Base-by-base conservation (phyloP, 305 asterid species). In the Fraxinus ornus region DNA sequence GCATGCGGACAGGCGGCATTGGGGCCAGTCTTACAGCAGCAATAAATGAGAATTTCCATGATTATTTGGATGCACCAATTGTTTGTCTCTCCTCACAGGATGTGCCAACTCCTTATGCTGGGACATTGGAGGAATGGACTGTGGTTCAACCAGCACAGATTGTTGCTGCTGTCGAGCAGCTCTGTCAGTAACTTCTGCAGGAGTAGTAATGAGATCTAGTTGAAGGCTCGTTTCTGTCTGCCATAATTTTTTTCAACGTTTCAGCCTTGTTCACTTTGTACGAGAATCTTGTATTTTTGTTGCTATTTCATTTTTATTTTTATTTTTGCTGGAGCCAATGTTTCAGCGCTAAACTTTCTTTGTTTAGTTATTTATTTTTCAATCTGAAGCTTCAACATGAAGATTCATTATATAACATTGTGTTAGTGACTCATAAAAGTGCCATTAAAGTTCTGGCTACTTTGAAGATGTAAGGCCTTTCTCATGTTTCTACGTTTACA, bases 1-100 rank as follows among this genome's bases (percentile, higher is more conserved):
- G 97, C 87, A 93, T 93, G 97, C 88, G 97, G n/a, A 93, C 97
- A 0, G 97, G 97, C 37, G 97, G 97, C 33, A 93, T 93, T n/a
- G 97, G 97, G 35, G 97, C 97, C 9, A 93, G 97, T 28, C 92
- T 93, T 82, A 93, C 97, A 0, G 96, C 97, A 2, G 93, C 97
- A 0, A 91, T 92, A 37, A 93, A 90, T 1, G 97, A 93, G 79
- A 90, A 92, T 76, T 93, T 93, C 83, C 89, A 90, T n/a, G 97
- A 93, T 82, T 91, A 92, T 85, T 84, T 93, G 82, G 97, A 93
- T 41, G 90, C 97, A 3, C 95, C 94, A 2, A 91, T 93, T 75
- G 82, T 93, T 44, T 93, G 97, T 82, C 86, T 94, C 39, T 94
- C 97, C 3, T 94, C 98, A 26, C 98, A 94, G 89, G 97, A 94